Evolutionary conservation across 768 basidiomycete genomes (phyloP), one percentile per base, ranked within the genome.

Genomic region (Termitomyces sp.): DNA sequence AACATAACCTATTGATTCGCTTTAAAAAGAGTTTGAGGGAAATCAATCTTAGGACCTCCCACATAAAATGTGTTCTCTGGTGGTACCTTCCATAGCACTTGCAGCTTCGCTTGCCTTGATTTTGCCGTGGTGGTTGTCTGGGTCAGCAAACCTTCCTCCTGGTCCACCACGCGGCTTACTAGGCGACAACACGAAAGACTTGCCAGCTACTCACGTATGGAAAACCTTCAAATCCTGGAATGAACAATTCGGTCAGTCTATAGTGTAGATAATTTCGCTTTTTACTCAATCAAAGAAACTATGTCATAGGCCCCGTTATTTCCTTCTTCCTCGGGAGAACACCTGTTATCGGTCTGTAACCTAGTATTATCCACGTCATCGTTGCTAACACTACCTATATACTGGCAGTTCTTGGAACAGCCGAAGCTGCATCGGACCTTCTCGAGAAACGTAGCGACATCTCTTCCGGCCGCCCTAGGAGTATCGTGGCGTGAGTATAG

Each of bases 381-480:
- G 13, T 32, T 22, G 32, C 24, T 70, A 8, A 51, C 28, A 24
- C 16, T 39, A 2, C n/a, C 11, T 39, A 22, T 6, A n/a, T n/a
- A n/a, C n/a, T n/a, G n/a, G n/a, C 2, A 59, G 71, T 71, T 3
- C 66, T 71, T 6, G 74, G 72, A n/a, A 71, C 68, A 7, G 58
- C 69, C 6, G 65, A 71, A 56, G 69, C 68, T 15, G 74, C 73
- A 1, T 71, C 67, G 1, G 74, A 76, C 42, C 64, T 76, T 7
- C 50, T 76, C 12, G 74, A 75, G 18, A 76, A 72, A 61, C 64
- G 69, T 52, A 70, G 72, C 12, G 65, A 68, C n/a, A 71, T 75
- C 24, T 76, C 74, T 60, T 76, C 75, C 0, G 72, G 73, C 49
- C 68, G 75, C 9, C 75, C 75, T 0, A 64, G 74, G 3, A 71